Evolutionary conservation across 169 alveolate species (phyloP), one percentile per base, ranked within the genome.

Genomic region (Eimeria acervulina): DNA sequence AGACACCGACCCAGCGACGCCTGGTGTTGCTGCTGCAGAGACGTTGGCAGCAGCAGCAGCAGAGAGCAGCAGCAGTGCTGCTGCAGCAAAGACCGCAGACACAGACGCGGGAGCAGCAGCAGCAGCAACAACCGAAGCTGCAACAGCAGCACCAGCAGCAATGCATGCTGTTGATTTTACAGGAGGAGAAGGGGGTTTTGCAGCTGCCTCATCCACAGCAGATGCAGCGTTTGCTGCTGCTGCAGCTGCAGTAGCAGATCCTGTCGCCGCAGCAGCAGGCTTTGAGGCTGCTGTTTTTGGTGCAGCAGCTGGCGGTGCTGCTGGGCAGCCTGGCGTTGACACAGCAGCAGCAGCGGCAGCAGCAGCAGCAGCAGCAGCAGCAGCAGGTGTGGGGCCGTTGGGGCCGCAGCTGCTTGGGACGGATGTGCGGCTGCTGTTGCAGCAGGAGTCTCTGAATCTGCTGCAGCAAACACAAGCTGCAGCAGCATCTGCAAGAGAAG

Each of bases 311-410:
- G 84, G 51, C 23, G 47, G 51, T 15, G 55, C 51, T 31, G 42
- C 47, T 13, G 76, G 76, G 10, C 40, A 66, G 28, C 36, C 36
- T 23, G 76, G 76, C 36, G 76, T 28, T 66, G 59, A 51, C 59
- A 51, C 78, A 66, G 36, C 84, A 23, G 42, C 31, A n/a, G 84
- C 84, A n/a, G 84, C 84, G 8, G 84, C 84, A 15, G 84, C 36
- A 38, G 84, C 84, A n/a, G 84, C 84, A n/a, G 84, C 84, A 15
- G 84, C 36, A 38, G 84, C 84, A 28, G 84, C 84, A 5, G 84
- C 55, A 28, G 52, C 51, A 13, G 84, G 31, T 33, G 47, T 28
- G 38, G 84, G 84, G 42, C 42, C 51, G 55, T 17, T 74, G 42
- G 51, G 84, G 12, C 51, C 84, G 2, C 84, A 74, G 31, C 26